These are phyloP conservation scores for Blastocladiella emersonii DNA, from an alignment of 371 early-diverging fungal genomes.

Conservation along the genomic window DNA sequence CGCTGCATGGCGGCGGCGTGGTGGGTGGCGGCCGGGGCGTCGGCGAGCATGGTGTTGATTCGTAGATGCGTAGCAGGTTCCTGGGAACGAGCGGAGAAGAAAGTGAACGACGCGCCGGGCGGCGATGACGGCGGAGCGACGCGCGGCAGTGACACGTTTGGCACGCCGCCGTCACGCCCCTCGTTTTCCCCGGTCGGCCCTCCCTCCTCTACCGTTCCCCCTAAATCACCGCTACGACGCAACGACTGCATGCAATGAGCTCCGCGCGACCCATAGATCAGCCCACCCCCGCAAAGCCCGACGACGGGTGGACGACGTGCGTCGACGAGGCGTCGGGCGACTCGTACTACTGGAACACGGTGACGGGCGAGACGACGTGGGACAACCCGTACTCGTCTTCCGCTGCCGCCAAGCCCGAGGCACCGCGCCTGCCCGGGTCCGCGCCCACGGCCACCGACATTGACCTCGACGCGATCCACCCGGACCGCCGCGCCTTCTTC, in stretches of 20 bases:
- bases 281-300: too few species aligned
- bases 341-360: neutral
- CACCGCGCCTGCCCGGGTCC: neutral
- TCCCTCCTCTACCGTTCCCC: too few species aligned
- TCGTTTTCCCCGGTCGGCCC: too few species aligned
- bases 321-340: neutral
- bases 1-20: neutral
- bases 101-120: too few species aligned
- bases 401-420: neutral
- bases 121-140: too few species aligned
- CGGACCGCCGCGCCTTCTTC: neutral
- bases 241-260: too few species aligned
- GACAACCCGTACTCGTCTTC: neutral
- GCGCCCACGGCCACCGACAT: neutral
- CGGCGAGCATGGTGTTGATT: neutral
- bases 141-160: too few species aligned
- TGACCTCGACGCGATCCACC: neutral
- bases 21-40: neutral
- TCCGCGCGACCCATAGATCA: too few species aligned
- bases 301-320: constrained; percentile 1
- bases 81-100: too few species aligned
- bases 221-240: too few species aligned
- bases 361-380: neutral
- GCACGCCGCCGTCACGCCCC: too few species aligned
- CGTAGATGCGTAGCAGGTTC: too few species aligned